Base-by-base conservation (phyloP, 768 basidiomycete genomes). In the Trametopsis cervina region DNA sequence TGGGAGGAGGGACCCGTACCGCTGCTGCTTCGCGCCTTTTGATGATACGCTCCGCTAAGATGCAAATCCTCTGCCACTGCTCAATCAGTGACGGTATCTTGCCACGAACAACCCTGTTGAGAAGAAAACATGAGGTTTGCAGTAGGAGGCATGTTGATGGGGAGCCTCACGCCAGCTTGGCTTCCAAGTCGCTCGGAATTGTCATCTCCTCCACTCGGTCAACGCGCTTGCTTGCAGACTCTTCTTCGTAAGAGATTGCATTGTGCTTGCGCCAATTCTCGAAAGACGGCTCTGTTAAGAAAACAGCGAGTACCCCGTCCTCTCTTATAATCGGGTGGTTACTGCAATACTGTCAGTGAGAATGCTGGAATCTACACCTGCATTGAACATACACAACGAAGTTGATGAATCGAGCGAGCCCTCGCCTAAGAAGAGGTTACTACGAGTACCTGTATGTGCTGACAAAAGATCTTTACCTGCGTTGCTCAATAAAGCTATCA, bases 251-350 rank as follows among this genome's bases (percentile, higher is more conserved):
- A 2, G 84, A 82, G 9, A 95, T 73, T 0, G 75, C 57, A 1
- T 81, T 76, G 40, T 85, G 76, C 62, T 93, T 95, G 39, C 91
- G 76, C 92, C 92, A 96, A 38, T 71, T 67, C 59, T 97, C 89
- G 53, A 97, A 85, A 17, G 88, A 85, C 2, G 81, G 73, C 58
- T 92, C 90, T 3, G 81, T 79, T 11, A 97, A 68, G 67, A 97
- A 97, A 0, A 80, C 81, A 6, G 80, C 72, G 12, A 97, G 69
- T 6, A 94, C 69, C 7, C 85, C 90, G 53, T 97, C 93, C 12
- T 91, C 86, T 62, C 83, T 86, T 52, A 98, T 75, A 23, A 94
- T 74, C 0, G 95, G 96, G 57, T 99, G 96, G 56, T 96, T 96
- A 47, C 89, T 85, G 46, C 27, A 45, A 2, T 17, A 21, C 2